Evolutionary conservation across 257 asterid genomes (phyloP), one percentile per base, ranked within the genome.

Genomic region (Capsicum chinense): DNA sequence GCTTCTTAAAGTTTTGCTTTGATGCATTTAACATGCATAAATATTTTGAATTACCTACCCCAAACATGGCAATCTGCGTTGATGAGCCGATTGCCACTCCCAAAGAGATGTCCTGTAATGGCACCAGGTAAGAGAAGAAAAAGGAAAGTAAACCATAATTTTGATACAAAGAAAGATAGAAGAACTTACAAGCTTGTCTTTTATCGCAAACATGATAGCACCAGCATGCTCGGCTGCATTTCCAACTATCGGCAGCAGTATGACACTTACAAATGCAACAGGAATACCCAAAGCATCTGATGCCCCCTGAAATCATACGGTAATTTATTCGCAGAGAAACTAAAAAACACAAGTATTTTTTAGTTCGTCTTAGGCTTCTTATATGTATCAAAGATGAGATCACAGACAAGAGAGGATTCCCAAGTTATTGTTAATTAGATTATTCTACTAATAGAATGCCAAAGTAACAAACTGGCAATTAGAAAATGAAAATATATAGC

Each of bases 201-300:
- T 93, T 86, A 93, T 85, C 9, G 98, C 98, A 90, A 94, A 94
- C 95, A 94, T 92, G 79, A 94, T 82, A 69, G 98, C 97, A 84
- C 96, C 93, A 7, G 97, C 98, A 89, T 94, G 98, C 79, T 94
- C 98, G 0, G 98, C 95, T 60, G 95, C 98, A 89, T 94, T 93
- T 84, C 98, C 98, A 80, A 94, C 98, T 57, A 94, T 90, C 6
- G 98, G 97, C 56, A 94, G 95, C 86, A 93, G 90, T 67, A 94
- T 92, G 79, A 94, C 97, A 83, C 98, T 93, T 59, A 94, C 92
- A 90, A 94, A 94, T 48, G 97, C 91, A 80, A 93, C 89, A 0
- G 98, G 98, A 86, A 94, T 92, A 87, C 90, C 91, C 95, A 94
- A 84, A 82, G 95, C 87, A 85, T 64, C 73, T 83, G 98, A 94